Conservation (phyloP, 768 basidiomycete species). For the Boletus subcaerulescens region DNA sequence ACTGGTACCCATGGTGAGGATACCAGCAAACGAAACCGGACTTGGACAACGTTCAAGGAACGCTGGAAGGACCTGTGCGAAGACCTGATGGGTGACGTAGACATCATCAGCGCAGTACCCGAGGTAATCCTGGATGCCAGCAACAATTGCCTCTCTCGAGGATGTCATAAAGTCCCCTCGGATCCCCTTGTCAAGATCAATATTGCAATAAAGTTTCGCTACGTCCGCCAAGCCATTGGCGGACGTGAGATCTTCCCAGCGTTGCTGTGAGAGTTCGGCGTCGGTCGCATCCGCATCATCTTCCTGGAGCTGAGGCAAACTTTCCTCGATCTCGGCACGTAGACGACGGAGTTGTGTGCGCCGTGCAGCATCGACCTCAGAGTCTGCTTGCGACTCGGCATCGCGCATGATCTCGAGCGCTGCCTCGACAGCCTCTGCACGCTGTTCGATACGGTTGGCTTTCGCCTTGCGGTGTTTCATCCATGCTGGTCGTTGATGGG, state of each 20-base stretch:
- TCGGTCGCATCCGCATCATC: constrained; percentile 39
- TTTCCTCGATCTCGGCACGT: constrained; percentile 39
- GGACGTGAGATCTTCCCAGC: constrained; percentile 93
- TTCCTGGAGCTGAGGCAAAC: constrained; percentile 35
- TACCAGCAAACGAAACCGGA: constrained; percentile 90
- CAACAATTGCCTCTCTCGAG: constrained; percentile 60
- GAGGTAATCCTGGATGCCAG: constrained; percentile 69
- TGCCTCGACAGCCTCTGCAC: constrained; percentile 61
- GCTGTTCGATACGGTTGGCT: constrained; percentile 49
- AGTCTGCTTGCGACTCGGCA: constrained; percentile 33
- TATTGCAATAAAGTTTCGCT: constrained; percentile 83
- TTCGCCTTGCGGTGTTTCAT: constrained; percentile 77
- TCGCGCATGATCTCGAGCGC: constrained; percentile 52
- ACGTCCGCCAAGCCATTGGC: constrained; percentile 92
- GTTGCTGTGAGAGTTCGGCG: constrained; percentile 45
- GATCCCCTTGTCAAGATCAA: constrained; percentile 72
- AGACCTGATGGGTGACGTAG: constrained; percentile 79
- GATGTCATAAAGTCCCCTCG: constrained; percentile 75
- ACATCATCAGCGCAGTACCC: constrained; percentile 88
- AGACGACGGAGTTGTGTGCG: constrained; percentile 39
- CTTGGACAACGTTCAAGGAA: constrained; percentile 85
- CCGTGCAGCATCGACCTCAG: constrained; percentile 39
- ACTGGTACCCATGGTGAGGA: constrained; percentile 87
- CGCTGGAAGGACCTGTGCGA: constrained; percentile 67
- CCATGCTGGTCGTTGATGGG: constrained; percentile 93